Evolutionary conservation across 805 yeast genomes (phyloP).

Genomic region (Priceomyces castillae): DNA sequence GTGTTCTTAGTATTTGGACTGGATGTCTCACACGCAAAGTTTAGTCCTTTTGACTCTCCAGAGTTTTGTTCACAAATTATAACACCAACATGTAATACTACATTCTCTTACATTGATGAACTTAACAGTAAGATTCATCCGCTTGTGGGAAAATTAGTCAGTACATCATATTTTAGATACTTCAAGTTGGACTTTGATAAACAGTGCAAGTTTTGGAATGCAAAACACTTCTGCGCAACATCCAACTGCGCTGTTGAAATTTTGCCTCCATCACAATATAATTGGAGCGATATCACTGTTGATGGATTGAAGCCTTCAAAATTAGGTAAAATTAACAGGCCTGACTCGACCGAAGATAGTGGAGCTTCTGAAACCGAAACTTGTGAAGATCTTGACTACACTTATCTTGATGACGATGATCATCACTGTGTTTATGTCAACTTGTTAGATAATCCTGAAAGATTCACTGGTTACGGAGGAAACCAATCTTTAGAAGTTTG

Average conservation of each 20-base stretch:
- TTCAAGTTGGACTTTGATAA: conserved; percentile 81
- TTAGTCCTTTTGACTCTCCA: conserved; percentile 41
- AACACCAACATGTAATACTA: conserved; percentile 44
- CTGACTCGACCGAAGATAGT: conserved; percentile 14
- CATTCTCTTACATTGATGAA: conserved; percentile 41
- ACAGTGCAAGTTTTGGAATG: conserved; percentile 85
- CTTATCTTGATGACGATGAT: conserved; percentile 65
- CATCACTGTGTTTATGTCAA: conserved; percentile 81
- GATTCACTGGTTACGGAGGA: conserved; percentile 96
- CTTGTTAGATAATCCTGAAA: conserved; percentile 84
- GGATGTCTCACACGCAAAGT: conserved; percentile 4
- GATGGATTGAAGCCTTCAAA: conserved; percentile 73
- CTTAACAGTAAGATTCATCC: conserved; percentile 41
- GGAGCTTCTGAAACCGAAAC: conserved; percentile 9
- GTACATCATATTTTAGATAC: conserved; percentile 80
- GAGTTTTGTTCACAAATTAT: conserved; percentile 45
- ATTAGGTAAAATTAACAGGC: conserved; percentile 47
- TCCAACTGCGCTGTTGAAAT: conserved; percentile 88
- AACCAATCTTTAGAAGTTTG: conserved; percentile 89
- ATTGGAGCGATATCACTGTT: conserved; percentile 50
- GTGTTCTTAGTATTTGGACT: neutral
- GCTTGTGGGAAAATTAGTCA: conserved; percentile 53
- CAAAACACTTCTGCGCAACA: conserved; percentile 79
- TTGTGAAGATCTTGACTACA: conserved; percentile 58
- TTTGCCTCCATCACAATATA: conserved; percentile 60